Evolutionary conservation across 2,329 filamentous ascomycete species (phyloP).

Genomic region (Aspergillus glaucus): DNA sequence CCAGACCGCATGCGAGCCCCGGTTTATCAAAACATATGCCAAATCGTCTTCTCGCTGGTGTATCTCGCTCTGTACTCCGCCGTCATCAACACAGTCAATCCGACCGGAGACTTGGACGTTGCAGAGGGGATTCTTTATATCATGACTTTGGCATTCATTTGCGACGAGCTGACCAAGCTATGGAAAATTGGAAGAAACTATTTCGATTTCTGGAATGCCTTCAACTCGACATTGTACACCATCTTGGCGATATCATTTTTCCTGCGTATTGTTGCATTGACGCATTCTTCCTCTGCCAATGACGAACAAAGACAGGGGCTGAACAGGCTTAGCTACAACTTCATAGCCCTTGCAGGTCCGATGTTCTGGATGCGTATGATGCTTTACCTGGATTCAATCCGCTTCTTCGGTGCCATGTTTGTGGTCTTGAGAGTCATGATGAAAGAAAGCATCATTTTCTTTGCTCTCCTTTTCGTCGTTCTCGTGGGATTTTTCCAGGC

Average conservation of each 20-base stretch:
- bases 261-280: constrained; percentile 70
- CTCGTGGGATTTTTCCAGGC: constrained; percentile 77
- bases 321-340: constrained; percentile 85
- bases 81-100: constrained; percentile 92
- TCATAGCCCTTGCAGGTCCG: constrained; percentile 84
- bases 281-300: constrained; percentile 49
- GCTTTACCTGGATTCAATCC: constrained; percentile 85
- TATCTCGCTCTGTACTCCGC: constrained; percentile 81
- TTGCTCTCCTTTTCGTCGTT: constrained; percentile 78
- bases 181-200: constrained; percentile 93
- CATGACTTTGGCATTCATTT: constrained; percentile 86
- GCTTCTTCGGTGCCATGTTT: constrained; percentile 97
- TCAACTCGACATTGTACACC: constrained; percentile 77
- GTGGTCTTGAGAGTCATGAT: constrained; percentile 95
- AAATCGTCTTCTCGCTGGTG: constrained; percentile 75
- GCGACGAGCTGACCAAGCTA: constrained; percentile 79
- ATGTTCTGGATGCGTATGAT: constrained; percentile 96
- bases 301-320: constrained; percentile 52
- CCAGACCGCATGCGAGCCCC: constrained; percentile 92
- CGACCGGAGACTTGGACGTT: constrained; percentile 71
- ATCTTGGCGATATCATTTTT: constrained; percentile 73
- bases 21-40: constrained; percentile 83
- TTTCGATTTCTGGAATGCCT: constrained; percentile 93
- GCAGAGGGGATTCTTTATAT: constrained; percentile 80
- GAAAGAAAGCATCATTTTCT: constrained; percentile 93